phyloP scores from a whole-genome alignment of 805 yeast species.

The Candida lessepsii region DNA sequence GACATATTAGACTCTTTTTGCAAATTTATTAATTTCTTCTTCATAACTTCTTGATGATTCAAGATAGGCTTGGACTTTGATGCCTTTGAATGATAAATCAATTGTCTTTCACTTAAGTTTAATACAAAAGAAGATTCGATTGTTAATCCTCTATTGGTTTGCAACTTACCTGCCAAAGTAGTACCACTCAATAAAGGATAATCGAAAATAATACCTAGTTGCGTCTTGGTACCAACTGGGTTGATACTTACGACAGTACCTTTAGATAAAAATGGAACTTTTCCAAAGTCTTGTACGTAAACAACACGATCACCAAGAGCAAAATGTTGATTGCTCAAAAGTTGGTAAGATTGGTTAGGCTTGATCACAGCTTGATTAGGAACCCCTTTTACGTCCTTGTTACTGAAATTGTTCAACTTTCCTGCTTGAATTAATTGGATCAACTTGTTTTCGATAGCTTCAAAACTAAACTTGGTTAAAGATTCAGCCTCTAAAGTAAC shows the following conservation, averaged over 20 bases:
- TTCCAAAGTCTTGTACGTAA: constrained; percentile 82
- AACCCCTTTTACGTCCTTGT: constrained; percentile 69
- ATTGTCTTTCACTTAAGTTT: constrained; percentile 72
- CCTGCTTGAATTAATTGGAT: constrained; percentile 44
- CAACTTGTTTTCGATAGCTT: constrained; percentile 60
- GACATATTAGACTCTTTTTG: constrained; percentile 18
- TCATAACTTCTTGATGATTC: constrained; percentile 14
- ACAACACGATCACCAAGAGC: constrained; percentile 87
- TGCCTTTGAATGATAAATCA: constrained; percentile 71
- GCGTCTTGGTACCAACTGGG: constrained; percentile 57
- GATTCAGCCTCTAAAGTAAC: constrained; percentile 80
- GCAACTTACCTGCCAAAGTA: constrained; percentile 72
- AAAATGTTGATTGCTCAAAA: constrained; percentile 73
- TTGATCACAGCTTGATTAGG: constrained; percentile 81
- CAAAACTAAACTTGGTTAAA: constrained; percentile 62
- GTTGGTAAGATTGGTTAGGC: constrained; percentile 68
- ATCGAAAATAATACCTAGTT: constrained; percentile 82
- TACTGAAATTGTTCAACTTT: constrained; percentile 43
- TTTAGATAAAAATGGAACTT: constrained; percentile 79
- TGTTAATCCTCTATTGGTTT: constrained; percentile 77
- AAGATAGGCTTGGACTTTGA: constrained; percentile 34
- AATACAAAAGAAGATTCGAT: constrained; percentile 79
- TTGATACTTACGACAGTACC: constrained; percentile 82
- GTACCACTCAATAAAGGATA: constrained; percentile 79
- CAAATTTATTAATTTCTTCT: constrained; percentile 19